Base-by-base conservation (phyloP, 2,329 filamentous ascomycete genomes). In the Claviceps spartinae region DNA sequence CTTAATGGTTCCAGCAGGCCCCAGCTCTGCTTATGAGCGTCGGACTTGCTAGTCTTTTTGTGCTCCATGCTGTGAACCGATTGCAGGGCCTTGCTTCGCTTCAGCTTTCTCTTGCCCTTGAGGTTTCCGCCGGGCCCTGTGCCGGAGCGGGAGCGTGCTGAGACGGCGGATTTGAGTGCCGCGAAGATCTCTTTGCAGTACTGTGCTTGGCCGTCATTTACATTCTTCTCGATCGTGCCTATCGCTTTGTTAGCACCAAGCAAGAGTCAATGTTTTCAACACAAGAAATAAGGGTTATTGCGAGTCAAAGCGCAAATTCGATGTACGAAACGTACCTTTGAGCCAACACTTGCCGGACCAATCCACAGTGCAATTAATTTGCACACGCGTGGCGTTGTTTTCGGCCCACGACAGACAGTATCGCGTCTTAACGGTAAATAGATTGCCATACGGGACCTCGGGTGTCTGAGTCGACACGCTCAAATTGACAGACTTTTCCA, bases 261-360 rank as follows among this genome's bases (percentile, higher is more conserved):
- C 30, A 34, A 9, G 30, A 11, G 30, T 11, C 4, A 1, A 11
- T 34, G 9, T 34, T 34, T 34, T 34, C 9, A 11, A 34, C 9
- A 34, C 30, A 11, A 34, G 30, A 34, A 34, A 34, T 11, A 9
- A 11, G 9, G 30, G 11, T 11, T 34, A 34, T 34, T 34, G 9
- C 30, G 9, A 4, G 30, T 11, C 9, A 11, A 34, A 34, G 30
- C 9, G 5, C 13, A 44, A 14, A 14, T 5, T 20, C 11, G n/a
- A 7, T 11, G 7, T 14, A 24, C 11, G 11, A 4, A 2, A 63
- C 74, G 64, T 73, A 94, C 90, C 88, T 72, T 93, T 96, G 46
- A 98, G 72, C 93, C 93, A 98, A 72, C 90, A 96, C 75, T 97
- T 98, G 60, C 90, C 90, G 3, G 85, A 84, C 94, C 94, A 98